Conservation (phyloP, 768 basidiomycete genomes). For the Leccinum uliginosum region DNA sequence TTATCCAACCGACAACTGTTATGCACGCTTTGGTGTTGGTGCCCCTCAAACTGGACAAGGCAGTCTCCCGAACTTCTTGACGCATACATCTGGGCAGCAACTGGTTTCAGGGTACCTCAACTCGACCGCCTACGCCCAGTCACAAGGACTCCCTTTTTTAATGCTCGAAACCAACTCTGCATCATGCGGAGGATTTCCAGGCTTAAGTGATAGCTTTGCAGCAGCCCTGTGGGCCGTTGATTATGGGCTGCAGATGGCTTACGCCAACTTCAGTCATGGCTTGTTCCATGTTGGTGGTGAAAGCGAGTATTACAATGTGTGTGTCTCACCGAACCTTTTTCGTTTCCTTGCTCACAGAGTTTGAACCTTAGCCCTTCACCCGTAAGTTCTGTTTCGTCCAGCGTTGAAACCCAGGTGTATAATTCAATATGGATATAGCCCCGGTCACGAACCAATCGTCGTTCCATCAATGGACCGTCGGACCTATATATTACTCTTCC, state of each 20-base stretch:
- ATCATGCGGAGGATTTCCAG: constrained; percentile 45
- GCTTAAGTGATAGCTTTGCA: constrained; percentile 55
- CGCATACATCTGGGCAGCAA: constrained; percentile 47
- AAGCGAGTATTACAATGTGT: constrained; percentile 61
- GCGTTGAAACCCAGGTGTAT: neutral
- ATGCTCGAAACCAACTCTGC: constrained; percentile 60
- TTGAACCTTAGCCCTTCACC: constrained; percentile 33
- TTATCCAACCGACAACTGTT: constrained; percentile 63
- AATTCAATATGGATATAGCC: constrained; percentile 28
- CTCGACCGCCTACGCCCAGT: constrained; percentile 39
- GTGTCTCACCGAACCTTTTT: constrained; percentile 11
- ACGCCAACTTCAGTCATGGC: constrained; percentile 41
- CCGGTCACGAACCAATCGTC: constrained; percentile 52
- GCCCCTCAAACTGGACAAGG: constrained; percentile 38
- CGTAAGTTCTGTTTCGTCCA: constrained; percentile 17
- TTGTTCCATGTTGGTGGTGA: constrained; percentile 57
- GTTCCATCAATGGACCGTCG: constrained; percentile 68
- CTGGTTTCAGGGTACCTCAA: constrained; percentile 51
- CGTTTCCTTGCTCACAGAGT: neutral
- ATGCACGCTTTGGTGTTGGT: constrained; percentile 43
- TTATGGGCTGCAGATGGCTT: constrained; percentile 50
- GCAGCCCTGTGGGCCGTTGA: constrained; percentile 53
- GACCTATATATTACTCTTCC: constrained; percentile 69
- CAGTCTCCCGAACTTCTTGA: constrained; percentile 45
- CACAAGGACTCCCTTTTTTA: constrained; percentile 39